These are phyloP conservation scores for Botryotinia globosa DNA, from an alignment of 2,329 filamentous ascomycete species.

Conservation along the genomic window DNA sequence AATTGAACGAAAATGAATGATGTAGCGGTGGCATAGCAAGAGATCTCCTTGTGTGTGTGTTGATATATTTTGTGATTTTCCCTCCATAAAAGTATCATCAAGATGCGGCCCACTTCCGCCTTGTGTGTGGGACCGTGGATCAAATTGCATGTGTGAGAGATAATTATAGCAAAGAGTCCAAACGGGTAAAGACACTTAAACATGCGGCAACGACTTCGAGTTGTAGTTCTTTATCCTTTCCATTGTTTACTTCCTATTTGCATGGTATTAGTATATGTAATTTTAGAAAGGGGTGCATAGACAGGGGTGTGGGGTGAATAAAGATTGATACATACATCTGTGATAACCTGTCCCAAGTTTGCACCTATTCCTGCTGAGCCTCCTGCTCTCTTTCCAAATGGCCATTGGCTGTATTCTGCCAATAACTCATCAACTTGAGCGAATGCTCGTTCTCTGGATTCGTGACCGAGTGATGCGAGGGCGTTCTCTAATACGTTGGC, in stretches of 20 bases:
- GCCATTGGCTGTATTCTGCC: constrained; percentile 96
- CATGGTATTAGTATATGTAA: constrained; percentile 11
- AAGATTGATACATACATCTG: constrained; percentile 53
- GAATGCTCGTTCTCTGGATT: constrained; percentile 90
- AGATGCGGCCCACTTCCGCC: background rate
- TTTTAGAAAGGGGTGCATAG: background rate
- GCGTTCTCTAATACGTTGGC: constrained; percentile 98
- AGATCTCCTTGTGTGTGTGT: constrained; percentile 1
- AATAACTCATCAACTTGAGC: constrained; percentile 95
- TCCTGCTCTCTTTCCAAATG: constrained; percentile 77
- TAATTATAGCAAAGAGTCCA: constrained; percentile 82
- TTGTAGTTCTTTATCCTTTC: constrained; percentile 92
- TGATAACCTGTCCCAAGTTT: constrained; percentile 83
- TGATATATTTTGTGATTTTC: constrained; percentile 5
- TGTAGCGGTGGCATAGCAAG: constrained; percentile 11
- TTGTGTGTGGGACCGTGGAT: background rate
- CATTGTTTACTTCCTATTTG: constrained; percentile 69
- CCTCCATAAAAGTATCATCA: background rate
- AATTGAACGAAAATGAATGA: constrained; percentile 15
- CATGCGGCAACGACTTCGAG: constrained; percentile 94
- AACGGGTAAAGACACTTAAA: constrained; percentile 92
- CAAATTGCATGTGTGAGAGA: background rate
- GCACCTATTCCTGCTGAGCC: constrained; percentile 82
- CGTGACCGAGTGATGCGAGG: constrained; percentile 88
- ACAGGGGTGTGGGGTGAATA: constrained; percentile 26